phyloP scores from a whole-genome alignment of 257 asterid species.

The Salvia hispanica region DNA sequence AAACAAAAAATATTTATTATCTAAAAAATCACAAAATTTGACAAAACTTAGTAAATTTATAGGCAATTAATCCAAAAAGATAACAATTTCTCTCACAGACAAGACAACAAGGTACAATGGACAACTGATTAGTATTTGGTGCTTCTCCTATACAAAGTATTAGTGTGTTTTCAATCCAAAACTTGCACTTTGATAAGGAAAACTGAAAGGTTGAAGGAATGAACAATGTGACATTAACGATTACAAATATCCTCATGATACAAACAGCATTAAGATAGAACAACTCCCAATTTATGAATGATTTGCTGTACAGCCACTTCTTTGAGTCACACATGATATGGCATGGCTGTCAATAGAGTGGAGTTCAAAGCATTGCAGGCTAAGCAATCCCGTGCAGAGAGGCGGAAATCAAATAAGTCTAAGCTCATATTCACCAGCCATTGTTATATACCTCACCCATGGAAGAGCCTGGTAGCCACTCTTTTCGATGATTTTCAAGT shows the following conservation, averaged over 20 bases:
- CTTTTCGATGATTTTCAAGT: slow-evolving; percentile 86
- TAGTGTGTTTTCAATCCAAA: neutral
- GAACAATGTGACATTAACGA: slow-evolving; percentile 29
- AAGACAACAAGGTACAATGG: neutral
- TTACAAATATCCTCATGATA: slow-evolving; percentile 35
- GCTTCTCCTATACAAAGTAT: slow-evolving; percentile 20
- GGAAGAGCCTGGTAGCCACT: slow-evolving; percentile 93
- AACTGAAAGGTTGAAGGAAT: neutral
- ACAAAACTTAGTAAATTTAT: no score
- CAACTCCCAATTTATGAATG: slow-evolving; percentile 3
- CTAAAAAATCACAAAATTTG: no score
- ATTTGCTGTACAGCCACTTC: slow-evolving; percentile 22
- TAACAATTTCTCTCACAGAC: neutral
- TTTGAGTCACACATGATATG: slow-evolving; percentile 8
- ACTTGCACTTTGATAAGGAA: neutral
- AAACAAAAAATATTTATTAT: no score
- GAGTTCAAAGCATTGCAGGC: slow-evolving; percentile 1
- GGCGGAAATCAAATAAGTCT: slow-evolving; percentile 51
- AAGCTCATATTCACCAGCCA: slow-evolving; percentile 92
- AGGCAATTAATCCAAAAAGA: no score
- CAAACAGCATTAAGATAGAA: slow-evolving; percentile 30
- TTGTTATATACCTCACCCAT: slow-evolving; percentile 87
- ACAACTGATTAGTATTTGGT: neutral
- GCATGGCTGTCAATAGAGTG: slow-evolving; percentile 21
- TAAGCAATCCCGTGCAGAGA: neutral